A percentile compares a stretch with the other conserved stretches of the same genome.
These are phyloP conservation scores for Quercus aquifolioides DNA, from an alignment of 306 rosid genomes.

Conservation along the genomic window DNA sequence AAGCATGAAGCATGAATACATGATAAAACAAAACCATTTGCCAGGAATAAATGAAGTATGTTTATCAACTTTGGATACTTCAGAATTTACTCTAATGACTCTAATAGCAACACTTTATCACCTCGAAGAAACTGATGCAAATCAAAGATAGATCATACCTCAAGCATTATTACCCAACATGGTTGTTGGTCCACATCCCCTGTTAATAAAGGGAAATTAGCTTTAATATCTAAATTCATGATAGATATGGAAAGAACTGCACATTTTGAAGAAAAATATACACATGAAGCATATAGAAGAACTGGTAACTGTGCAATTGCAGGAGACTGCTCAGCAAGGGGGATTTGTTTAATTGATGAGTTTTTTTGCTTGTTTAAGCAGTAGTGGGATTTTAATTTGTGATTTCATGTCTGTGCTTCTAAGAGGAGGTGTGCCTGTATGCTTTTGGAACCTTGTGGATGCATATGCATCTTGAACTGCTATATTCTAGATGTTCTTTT, in stretches of 20 bases:
- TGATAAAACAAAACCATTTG: not conserved
- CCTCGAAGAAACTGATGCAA: constrained; percentile 10
- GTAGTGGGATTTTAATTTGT: not conserved
- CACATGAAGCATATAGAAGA: not conserved
- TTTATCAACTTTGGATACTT: not conserved
- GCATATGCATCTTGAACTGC: not conserved
- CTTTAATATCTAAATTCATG: not conserved
- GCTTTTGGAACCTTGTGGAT: not conserved
- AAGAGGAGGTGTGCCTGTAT: not conserved
- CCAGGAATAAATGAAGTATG: not conserved
- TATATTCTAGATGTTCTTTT: not conserved
- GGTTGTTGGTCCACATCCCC: constrained; percentile 79
- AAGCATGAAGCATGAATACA: not conserved
- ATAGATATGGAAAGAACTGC: constrained; percentile 10
- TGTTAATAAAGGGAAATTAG: constrained; percentile 30
- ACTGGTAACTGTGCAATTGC: not conserved
- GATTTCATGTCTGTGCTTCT: not conserved
- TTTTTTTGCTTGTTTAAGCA: not conserved
- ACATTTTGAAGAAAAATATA: constrained; percentile 7
- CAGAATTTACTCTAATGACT: not conserved
- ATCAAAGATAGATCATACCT: constrained; percentile 52
- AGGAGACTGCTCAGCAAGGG: not conserved
- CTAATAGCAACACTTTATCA: not conserved
- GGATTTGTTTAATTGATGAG: not conserved
- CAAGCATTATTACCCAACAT: constrained; percentile 99